Conservation (phyloP, 345 rosid species). For the Arabidopsis suecica region DNA sequence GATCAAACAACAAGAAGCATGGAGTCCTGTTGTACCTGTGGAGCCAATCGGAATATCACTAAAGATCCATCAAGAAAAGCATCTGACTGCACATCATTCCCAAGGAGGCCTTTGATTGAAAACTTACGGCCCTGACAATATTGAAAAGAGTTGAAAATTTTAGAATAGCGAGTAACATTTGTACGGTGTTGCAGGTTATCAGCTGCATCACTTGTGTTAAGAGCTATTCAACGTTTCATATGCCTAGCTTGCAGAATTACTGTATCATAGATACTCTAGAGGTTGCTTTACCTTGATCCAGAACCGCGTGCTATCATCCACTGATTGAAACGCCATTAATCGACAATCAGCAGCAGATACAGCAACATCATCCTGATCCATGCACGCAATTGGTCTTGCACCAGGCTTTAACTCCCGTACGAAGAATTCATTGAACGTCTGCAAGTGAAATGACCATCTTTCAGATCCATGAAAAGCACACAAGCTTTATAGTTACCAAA, state of each 20-base stretch:
- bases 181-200: not conserved
- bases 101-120: constrained; percentile 87
- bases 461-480: constrained; percentile 25
- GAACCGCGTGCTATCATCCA: constrained; percentile 69
- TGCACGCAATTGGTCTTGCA: constrained; percentile 75
- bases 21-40: constrained; percentile 55
- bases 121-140: constrained; percentile 76
- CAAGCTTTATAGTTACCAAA: constrained; percentile 16
- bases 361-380: constrained; percentile 70
- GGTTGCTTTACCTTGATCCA: constrained; percentile 82
- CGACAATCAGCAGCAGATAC: constrained; percentile 92
- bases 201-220: constrained; percentile 12
- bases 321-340: constrained; percentile 74
- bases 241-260: not conserved
- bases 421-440: constrained; percentile 98
- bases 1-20: constrained; percentile 12
- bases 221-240: constrained; percentile 15
- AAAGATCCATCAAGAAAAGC: constrained; percentile 71
- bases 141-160: not conserved
- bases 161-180: constrained; percentile 7
- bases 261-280: constrained; percentile 22
- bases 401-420: constrained; percentile 87
- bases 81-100: constrained; percentile 59
- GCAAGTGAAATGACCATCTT: constrained; percentile 36
- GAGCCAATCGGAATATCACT: constrained; percentile 94